Evolutionary conservation across 352 stramenopile genomes (phyloP), one percentile per base, ranked within the genome.

Genomic region (Poterioochromonas sp.): DNA sequence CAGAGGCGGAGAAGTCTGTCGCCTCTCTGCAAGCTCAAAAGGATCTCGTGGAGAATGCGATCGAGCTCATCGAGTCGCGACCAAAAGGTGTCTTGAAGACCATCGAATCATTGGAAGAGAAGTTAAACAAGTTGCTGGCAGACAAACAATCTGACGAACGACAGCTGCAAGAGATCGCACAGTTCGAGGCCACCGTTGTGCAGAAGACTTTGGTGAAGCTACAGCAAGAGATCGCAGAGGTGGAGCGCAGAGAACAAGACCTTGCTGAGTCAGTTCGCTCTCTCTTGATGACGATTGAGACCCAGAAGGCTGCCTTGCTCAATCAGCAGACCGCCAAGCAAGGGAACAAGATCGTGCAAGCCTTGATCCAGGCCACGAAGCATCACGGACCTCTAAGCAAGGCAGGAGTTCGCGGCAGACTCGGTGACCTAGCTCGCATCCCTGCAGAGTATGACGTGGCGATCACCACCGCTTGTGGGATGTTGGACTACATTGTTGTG

Each of bases 381-480:
- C 89, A 91, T 8, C 90, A 91, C 11, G 90, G 93, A 18, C 87
- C 93, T n/a, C 84, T 99, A 0, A 86, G 87, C 0, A 90, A 91
- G 18, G 93, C 91, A 51, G 95, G 95, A 5, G 83, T 99, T 0
- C 90, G 91, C 54, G 96, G 96, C 40, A 92, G 96, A 79, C 87
- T 99, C 0, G 95, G 95, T 35, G 95, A 99, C 81, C 87, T 99
- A 60, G 95, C 94, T 29, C 88, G 90, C 0, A 98, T 99, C 80
- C 87, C 93, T 70, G 87, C 85, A 62, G 90, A 97, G 73, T 98
- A 97, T 82, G 95, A 99, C 84, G 92, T 99, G 41, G 95, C 96
- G 29, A 93, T 99, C 65, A 98, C 93, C 5, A 99, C 95, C 39
- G 94, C 95, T 0, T 98, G 94, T 81, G 88, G 90, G 44, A 91